Percentiles rank a stretch among this genome's conserved stretches.
These are phyloP conservation scores for Daldinia decipiens DNA, from an alignment of 495 filamentous ascomycete genomes.

Conservation along the genomic window DNA sequence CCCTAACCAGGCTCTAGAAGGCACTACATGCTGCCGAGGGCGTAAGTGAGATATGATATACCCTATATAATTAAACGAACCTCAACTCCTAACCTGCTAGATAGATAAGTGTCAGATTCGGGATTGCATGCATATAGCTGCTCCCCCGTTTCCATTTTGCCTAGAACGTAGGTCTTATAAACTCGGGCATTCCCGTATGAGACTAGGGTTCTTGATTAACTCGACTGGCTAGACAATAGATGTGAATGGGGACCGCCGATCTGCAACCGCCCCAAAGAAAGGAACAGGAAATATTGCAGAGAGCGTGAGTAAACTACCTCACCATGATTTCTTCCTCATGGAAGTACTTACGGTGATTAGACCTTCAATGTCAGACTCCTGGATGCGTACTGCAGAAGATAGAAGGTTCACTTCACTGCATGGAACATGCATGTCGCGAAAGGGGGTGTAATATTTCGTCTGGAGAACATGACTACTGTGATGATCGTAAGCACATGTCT, in stretches of 20 bases:
- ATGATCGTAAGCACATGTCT: conserved; percentile 44
- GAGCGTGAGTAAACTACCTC: conserved; percentile 8
- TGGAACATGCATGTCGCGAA: conserved; percentile 45
- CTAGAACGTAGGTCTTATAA: conserved; percentile 5
- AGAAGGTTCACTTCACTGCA: conserved; percentile 37
- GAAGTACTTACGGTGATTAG: conserved; percentile 3
- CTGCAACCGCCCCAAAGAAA: conserved; percentile 7
- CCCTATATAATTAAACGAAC: not conserved
- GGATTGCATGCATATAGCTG: not conserved
- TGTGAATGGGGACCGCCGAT: conserved; percentile 26
- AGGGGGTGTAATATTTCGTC: conserved; percentile 43
- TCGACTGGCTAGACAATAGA: conserved; percentile 40
- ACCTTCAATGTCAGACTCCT: conserved; percentile 17
- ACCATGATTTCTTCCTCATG: not conserved
- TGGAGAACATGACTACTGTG: conserved; percentile 35
- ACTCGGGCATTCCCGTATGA: not conserved
- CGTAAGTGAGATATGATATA: conserved; percentile 18
- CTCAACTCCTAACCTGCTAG: not conserved
- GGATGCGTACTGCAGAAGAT: conserved; percentile 38
- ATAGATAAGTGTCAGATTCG: not conserved
- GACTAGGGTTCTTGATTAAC: not conserved
- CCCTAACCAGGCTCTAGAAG: too few relatives aligned
- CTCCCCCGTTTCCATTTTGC: not conserved
- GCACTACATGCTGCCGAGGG: conserved; percentile 1
- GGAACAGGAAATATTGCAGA: not conserved